Base-by-base conservation (phyloP, 106 monocot genomes). In the Dendrobium catenatum region DNA sequence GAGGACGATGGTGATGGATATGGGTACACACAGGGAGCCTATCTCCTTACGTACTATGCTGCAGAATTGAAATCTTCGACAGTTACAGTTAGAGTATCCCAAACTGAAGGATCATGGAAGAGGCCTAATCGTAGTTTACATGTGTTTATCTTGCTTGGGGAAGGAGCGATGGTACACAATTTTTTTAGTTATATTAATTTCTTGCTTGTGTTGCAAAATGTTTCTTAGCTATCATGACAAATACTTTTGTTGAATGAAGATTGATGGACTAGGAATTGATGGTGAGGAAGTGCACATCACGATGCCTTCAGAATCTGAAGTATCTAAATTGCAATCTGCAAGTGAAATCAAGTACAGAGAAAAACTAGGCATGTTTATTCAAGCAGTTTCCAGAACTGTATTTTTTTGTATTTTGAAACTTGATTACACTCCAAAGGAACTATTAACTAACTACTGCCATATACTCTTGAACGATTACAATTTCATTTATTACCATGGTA, bases 1-100 rank as follows among this genome's bases (percentile, higher is more conserved):
- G 95, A 99, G 77, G 99, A 99, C 81, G 91, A 86, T 79, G 95
- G 95, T 55, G 95, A 99, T 91, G 93, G 99, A 74, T 99, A 99
- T 85, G 87, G 78, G 13, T 99, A 88, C 81, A 89, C 84, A 67
- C 70, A 89, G 43, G 99, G 93, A 22, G 76, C 51, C 6, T 99
- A 88, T 82, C 85, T 99, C 7, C 86, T 93, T 79, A 93, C 93
- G 58, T 77, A 93, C 75, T 99, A 99, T 86, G 77, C 78, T 75
- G 99, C 95, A 19, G 91, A 95, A 88, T 76, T 88, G 72, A 76
- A 86, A 49, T 88, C 93, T 73, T 91, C 99, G 72, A 59, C 85
- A 74, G 77, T 99, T 75, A 88, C 91, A 19, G 83, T 99, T 48
- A 93, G 86, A 85, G 88, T 95, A 9, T 89, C 82, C 4, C 91